Base-by-base conservation (phyloP, 2,329 filamentous ascomycete genomes). In the Biscogniauxia marginata region DNA sequence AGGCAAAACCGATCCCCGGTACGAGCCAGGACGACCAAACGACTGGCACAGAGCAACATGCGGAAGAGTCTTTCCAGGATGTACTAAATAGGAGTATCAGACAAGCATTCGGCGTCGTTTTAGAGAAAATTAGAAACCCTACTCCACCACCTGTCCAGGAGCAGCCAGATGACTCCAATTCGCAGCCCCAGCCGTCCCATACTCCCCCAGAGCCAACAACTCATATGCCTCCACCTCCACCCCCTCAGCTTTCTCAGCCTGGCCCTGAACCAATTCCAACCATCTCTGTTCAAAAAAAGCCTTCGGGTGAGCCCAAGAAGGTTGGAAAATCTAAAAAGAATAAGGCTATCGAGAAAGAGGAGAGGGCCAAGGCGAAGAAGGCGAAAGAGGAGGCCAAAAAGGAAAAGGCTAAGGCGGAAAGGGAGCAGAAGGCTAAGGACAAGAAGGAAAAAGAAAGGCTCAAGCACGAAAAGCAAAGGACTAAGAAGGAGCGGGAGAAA, bases 371-470 rank as follows among this genome's bases (percentile, higher is more conserved):
- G n/a, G 59, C 57, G 11, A 60, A 60, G 49, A 62, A 60, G 48
- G 59, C 52, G 21, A 49, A 51, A 2, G 53, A 47, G 8, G 52
- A 56, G 19, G 55, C 60, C 20, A 56, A 52, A 46, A 65, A 60
- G 25, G 60, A 57, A n/a, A n/a, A n/a, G n/a, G 53, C 46, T 7
- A 54, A 56, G 19, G 55, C 60, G 18, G 55, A 52, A 46, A 65
- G 60, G 25, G 60, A 57, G 46, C 58, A 49, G 11, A 64, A 61
- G 47, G 52, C 50, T 18, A 52, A 58, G 22, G 58, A 63, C 52
- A 64, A 54, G 24, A 55, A 63, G 44, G 63, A 63, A 49, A 66
- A 54, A 54, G 60, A 56, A 34, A 60, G 45, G 49, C 51, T 57
- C 39, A 63, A 58, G 50, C 59, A 49, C 19, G 49, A 55, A 39